phyloP scores from a whole-genome alignment of 2,329 filamentous ascomycete species.

The Ciborinia camelliae region DNA sequence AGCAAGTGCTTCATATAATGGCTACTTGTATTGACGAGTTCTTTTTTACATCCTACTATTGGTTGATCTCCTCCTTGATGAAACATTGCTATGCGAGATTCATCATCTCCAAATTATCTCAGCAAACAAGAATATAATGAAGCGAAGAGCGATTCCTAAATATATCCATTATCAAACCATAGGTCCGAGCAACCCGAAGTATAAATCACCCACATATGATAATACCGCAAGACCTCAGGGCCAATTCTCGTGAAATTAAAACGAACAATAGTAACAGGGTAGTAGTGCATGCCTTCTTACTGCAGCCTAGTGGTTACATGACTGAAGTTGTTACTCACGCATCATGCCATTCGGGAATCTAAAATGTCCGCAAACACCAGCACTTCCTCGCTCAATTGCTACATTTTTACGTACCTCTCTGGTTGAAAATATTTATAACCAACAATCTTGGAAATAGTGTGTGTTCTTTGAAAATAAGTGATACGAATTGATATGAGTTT shows the following conservation, averaged over 20 bases:
- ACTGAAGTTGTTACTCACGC: not conserved
- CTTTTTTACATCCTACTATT: not conserved
- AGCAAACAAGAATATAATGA: not conserved
- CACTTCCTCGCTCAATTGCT: not conserved
- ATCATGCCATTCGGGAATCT: not conserved
- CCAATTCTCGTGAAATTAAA: not conserved
- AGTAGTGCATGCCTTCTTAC: not conserved
- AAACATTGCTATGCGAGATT: not conserved
- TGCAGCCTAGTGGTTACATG: not conserved
- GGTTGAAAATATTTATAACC: not conserved
- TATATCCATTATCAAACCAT: not conserved
- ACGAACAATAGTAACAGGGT: not conserved
- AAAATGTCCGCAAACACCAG: not conserved
- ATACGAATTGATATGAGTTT: not conserved
- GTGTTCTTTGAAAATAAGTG: not conserved
- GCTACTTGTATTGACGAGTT: not conserved
- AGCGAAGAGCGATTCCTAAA: not conserved
- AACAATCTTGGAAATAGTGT: not conserved
- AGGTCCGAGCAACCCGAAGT: not conserved
- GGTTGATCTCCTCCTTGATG: not conserved
- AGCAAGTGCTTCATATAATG: not conserved
- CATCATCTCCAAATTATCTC: not conserved
- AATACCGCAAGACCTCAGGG: not conserved
- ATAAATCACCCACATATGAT: not conserved
- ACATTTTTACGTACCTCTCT: too few relatives aligned